A percentile compares a stretch with the other conserved stretches of the same genome.
Conservation (phyloP, 306 rosid species). For the Ammopiptanthus mongolicus region DNA sequence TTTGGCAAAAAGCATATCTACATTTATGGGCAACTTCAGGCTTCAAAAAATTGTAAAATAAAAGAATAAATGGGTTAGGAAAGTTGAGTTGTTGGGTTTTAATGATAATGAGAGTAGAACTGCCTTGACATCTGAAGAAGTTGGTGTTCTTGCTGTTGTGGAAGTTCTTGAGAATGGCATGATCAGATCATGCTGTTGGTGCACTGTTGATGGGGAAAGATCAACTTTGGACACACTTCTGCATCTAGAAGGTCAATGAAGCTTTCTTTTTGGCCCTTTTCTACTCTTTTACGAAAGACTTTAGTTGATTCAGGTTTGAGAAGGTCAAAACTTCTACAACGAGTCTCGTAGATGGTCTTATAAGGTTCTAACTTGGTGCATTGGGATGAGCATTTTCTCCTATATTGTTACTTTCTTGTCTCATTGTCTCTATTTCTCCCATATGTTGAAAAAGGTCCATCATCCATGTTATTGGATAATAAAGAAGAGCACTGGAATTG, state of each 20-base stretch:
- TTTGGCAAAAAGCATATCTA: neutral
- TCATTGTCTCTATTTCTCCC: neutral
- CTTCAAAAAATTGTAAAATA: neutral
- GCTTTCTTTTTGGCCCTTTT: neutral
- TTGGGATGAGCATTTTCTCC: neutral
- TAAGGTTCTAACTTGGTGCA: neutral
- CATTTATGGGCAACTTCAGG: neutral
- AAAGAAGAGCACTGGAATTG: too few relatives aligned
- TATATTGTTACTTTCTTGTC: neutral
- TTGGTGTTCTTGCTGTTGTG: neutral
- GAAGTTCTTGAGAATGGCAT: neutral
- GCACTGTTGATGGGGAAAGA: neutral
- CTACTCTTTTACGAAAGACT: neutral
- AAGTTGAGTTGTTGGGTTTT: neutral
- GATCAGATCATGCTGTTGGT: neutral
- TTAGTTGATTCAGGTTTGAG: neutral
- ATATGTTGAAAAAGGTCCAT: neutral
- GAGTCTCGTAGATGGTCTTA: neutral
- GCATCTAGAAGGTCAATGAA: neutral
- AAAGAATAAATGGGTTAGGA: neutral
- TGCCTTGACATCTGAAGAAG: neutral
- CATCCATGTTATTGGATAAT: neutral
- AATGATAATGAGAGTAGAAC: neutral
- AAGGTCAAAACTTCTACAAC: neutral
- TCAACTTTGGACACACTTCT: neutral